A percentile compares a stretch with the other conserved stretches of the same genome.
phyloP scores from a whole-genome alignment of 2,329 filamentous ascomycete species.

The Cladosporium oxysporum region DNA sequence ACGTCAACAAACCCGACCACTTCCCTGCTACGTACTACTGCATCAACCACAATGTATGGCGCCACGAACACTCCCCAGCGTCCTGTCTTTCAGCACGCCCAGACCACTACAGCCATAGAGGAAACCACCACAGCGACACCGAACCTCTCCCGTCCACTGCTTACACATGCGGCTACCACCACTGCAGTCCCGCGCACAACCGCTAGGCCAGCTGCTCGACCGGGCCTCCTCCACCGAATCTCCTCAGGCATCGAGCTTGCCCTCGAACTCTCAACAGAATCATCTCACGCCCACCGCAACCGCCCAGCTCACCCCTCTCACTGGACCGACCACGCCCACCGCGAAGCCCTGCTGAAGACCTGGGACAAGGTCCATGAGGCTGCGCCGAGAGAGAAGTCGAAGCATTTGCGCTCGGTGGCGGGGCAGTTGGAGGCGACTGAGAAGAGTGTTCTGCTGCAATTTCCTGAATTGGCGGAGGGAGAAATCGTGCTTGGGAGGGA shows the following conservation, averaged over 20 bases:
- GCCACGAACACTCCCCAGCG: not conserved
- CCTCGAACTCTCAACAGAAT: constrained; percentile 29
- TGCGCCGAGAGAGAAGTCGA: constrained; percentile 20
- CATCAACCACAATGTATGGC: not conserved
- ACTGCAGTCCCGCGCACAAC: not conserved
- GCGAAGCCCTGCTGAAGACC: constrained; percentile 25
- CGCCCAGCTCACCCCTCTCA: constrained; percentile 27
- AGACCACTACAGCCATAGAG: not conserved
- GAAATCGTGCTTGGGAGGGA: constrained; percentile 23
- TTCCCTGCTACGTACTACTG: not conserved
- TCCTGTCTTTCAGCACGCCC: not conserved
- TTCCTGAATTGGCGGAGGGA: constrained; percentile 31
- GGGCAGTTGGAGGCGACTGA: constrained; percentile 26
- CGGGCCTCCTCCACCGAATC: constrained; percentile 10
- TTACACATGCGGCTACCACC: not conserved
- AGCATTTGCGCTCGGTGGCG: constrained; percentile 21
- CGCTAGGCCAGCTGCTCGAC: not conserved
- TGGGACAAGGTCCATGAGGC: constrained; percentile 31
- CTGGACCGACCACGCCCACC: constrained; percentile 32
- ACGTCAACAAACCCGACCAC: not conserved
- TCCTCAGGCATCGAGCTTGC: constrained; percentile 7
- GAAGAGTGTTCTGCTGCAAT: constrained; percentile 27
- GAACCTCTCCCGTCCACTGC: not conserved
- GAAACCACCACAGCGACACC: not conserved
- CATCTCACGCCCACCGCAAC: constrained; percentile 24